phyloP scores from a whole-genome alignment of 2,329 filamentous ascomycete genomes.

The Aureobasidium zeae region DNA sequence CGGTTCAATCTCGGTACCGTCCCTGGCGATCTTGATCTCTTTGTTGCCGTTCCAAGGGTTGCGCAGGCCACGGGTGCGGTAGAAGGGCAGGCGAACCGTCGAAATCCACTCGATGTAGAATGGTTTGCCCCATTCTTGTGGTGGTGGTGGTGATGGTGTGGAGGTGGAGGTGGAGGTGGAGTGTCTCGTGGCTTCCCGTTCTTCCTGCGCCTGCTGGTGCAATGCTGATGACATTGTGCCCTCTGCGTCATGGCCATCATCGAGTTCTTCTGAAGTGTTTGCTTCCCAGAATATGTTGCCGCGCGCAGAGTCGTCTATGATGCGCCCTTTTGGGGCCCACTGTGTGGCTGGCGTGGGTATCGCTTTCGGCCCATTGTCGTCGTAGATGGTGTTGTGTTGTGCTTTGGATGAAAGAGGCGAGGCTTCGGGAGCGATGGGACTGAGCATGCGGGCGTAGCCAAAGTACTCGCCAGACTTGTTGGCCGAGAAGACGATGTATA shows the following conservation, averaged over 20 bases:
- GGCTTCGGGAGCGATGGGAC: conserved; percentile 70
- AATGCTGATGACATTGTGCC: too few species aligned
- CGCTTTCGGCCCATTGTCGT: conserved; percentile 63
- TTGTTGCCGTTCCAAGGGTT: conserved; percentile 94
- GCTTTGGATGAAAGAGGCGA: conserved; percentile 51
- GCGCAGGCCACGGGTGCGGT: conserved; percentile 72
- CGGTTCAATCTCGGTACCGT: conserved; percentile 88
- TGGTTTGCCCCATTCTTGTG: conserved; percentile 82
- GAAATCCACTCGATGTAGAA: conserved; percentile 89
- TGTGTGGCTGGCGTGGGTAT: conserved; percentile 72
- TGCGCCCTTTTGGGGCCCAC: conserved; percentile 68
- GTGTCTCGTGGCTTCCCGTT: conserved; percentile 34
- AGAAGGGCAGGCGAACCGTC: conserved; percentile 75
- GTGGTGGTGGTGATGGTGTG: too few species aligned
- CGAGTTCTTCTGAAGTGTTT: conserved; percentile 46
- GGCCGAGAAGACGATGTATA: conserved; percentile 89
- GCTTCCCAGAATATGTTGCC: conserved; percentile 97
- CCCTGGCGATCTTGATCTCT: conserved; percentile 90
- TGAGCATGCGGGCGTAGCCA: conserved; percentile 85
- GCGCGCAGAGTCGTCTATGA: conserved; percentile 86
- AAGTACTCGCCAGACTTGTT: conserved; percentile 98
- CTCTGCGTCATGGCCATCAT: neutral
- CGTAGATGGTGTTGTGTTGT: conserved; percentile 44
- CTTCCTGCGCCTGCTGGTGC: conserved; percentile 23
- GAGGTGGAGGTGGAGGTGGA: too few species aligned